A percentile compares a stretch with the other conserved stretches of the same genome.
Conservation (phyloP, 148 eudicot genomes). For the Vaccinium macrocarpon region DNA sequence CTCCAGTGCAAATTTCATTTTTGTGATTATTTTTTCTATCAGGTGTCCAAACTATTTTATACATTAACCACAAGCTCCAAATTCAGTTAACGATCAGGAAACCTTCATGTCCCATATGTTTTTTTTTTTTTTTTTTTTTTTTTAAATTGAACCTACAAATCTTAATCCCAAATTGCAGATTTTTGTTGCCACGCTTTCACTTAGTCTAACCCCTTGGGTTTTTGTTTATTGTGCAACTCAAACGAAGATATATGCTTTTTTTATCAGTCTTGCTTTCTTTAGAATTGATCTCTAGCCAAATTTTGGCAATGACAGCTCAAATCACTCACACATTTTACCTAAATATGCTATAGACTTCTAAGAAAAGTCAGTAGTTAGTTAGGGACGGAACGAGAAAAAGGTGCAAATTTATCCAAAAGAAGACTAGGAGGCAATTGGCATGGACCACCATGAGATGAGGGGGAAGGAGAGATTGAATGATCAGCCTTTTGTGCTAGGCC, state of each 20-base stretch:
- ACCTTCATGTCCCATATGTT: no score
- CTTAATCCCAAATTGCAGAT: no score
- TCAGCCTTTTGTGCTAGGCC: neutral
- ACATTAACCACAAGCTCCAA: no score
- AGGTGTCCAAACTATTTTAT: neutral
- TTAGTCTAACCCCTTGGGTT: neutral
- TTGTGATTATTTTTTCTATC: no score
- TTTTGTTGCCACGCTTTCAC: no score
- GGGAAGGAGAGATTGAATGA: neutral
- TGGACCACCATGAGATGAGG: neutral
- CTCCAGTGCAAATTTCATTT: neutral
- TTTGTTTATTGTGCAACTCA: no score
- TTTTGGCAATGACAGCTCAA: no score
- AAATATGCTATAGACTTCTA: neutral
- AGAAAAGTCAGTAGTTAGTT: neutral
- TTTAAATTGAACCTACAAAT: no score
- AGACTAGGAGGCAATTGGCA: neutral
- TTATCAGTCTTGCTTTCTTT: no score
- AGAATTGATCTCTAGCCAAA: neutral
- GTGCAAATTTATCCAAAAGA: neutral
- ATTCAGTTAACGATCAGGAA: no score
- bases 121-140: no score
- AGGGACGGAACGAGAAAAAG: neutral
- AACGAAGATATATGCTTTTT: no score
- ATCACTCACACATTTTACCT: neutral